A percentile compares a stretch with the other conserved stretches of the same genome.
Conservation (phyloP, 2,329 filamentous ascomycete genomes). For the Fusarium zealandicum region DNA sequence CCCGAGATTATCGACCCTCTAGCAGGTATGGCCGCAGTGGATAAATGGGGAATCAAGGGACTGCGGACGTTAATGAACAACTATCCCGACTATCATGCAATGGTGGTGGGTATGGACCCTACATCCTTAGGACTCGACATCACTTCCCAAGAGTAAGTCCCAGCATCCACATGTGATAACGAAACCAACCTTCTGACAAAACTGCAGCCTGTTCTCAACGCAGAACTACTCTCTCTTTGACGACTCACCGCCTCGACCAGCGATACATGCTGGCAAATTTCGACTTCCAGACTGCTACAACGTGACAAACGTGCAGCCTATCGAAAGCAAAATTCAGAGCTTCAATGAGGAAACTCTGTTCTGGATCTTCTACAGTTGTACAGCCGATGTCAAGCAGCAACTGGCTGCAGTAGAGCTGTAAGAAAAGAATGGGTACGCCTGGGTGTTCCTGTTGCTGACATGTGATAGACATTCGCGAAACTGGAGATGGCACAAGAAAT, state of each 20-base stretch:
- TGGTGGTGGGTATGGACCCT: conserved; percentile 67
- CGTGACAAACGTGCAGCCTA: conserved; percentile 70
- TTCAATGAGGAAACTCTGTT: conserved; percentile 75
- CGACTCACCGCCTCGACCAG: conserved; percentile 64
- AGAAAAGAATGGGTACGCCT: conserved; percentile 34
- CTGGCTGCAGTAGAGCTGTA: conserved; percentile 70
- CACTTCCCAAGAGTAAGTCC: conserved; percentile 63
- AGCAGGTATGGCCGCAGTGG: conserved; percentile 65
- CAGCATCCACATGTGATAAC: neutral
- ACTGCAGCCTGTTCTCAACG: conserved; percentile 59
- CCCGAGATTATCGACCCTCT: conserved; percentile 64
- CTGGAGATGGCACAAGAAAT: conserved; percentile 74
- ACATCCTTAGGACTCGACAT: conserved; percentile 65
- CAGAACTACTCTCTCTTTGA: conserved; percentile 69
- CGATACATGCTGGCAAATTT: conserved; percentile 59
- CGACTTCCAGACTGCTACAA: conserved; percentile 71
- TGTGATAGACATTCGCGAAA: conserved; percentile 65
- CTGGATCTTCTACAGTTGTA: conserved; percentile 74
- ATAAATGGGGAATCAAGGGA: conserved; percentile 72
- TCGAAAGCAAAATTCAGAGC: conserved; percentile 70
- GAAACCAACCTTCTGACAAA: conserved; percentile 28
- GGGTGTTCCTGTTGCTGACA: conserved; percentile 6
- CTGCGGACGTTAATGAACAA: conserved; percentile 69
- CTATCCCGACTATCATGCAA: conserved; percentile 67
- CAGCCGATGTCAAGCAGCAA: conserved; percentile 68